Base-by-base conservation (phyloP, 768 basidiomycete genomes). In the Pulveroboletus sp. region DNA sequence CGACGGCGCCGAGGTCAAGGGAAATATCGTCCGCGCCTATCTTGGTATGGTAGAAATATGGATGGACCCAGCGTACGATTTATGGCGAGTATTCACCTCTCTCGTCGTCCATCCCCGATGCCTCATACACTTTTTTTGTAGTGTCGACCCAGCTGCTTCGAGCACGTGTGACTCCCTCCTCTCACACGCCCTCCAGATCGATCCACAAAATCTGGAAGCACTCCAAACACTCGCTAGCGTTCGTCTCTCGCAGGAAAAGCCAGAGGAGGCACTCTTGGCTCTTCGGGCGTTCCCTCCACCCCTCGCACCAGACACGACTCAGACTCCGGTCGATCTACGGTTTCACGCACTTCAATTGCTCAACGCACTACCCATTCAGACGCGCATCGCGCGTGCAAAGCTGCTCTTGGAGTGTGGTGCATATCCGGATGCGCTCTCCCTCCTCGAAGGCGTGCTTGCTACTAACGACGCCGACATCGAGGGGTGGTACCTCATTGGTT, bases 401-500 rank as follows among this genome's bases (percentile, higher is more conserved):
- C 69, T 92, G 0, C 85, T 93, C 62, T 75, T 94, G 21, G 93
- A 96, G 65, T 73, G 93, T 17, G 69, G 73, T 3, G 71, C 86
- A 5, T 88, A 81, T 63, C 72, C 82, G 0, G 81, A 83, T 24
- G 92, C 92, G 1, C 69, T 94, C 6, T 67, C 84, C 10, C 82
- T 93, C 12, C 69, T 95, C 26, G 81, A 89, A 39, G 88, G 86
- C 11, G 76, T 93, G 9, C 83, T 93, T 69, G 78, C 85, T 9
- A 69, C 83, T 0, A 91, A 94, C 65, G 89, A 93, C 56, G 78
- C 89, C 61, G 86, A 90, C 46, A 84, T 93, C 11, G 92, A 94
- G 58, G 93, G 85, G 1, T 94, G 93, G 85, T 95, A 95, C 63
- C 79, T 95, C 27, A 92, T 94, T 68, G 93, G 92, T 46, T 96